Conservation (phyloP, 352 stramenopile species). For the Phytophthora cactorum region DNA sequence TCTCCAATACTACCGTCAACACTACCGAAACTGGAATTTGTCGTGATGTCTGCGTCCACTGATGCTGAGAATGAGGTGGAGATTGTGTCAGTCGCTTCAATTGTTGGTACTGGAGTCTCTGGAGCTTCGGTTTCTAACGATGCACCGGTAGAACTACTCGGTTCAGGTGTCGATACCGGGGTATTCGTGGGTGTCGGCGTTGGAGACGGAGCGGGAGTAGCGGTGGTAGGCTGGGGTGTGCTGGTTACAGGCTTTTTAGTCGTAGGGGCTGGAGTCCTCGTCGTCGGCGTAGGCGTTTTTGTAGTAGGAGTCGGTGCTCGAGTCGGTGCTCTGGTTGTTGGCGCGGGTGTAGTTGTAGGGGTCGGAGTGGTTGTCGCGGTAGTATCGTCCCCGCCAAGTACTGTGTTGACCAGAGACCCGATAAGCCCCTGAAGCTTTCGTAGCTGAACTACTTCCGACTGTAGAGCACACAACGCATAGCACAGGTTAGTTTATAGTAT, state of each 20-base stretch:
- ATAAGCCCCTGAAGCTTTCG: slow-evolving; percentile 29
- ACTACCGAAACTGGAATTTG: slow-evolving; percentile 13
- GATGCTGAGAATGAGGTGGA: slow-evolving; percentile 19
- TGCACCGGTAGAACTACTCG: background rate
- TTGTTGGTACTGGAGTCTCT: slow-evolving; percentile 14
- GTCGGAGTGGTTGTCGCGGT: slow-evolving; percentile 24
- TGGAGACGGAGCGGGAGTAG: slow-evolving; percentile 6
- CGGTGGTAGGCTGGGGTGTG: slow-evolving; percentile 18
- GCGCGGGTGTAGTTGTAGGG: slow-evolving; percentile 24
- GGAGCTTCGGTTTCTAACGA: slow-evolving; percentile 1
- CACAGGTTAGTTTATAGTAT: background rate
- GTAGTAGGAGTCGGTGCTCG: slow-evolving; percentile 12
- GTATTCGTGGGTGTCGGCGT: slow-evolving; percentile 10
- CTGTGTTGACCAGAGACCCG: slow-evolving; percentile 31
- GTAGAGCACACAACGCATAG: background rate
- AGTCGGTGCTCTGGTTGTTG: slow-evolving; percentile 14
- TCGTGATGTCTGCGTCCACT: slow-evolving; percentile 5
- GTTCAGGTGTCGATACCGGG: slow-evolving; percentile 12
- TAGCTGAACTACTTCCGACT: slow-evolving; percentile 13
- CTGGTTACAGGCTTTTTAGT: slow-evolving; percentile 21
- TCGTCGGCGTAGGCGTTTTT: slow-evolving; percentile 14
- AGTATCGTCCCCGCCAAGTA: slow-evolving; percentile 11
- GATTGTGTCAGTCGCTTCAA: slow-evolving; percentile 3
- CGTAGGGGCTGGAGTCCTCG: slow-evolving; percentile 15
- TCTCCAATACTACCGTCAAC: slow-evolving; percentile 3